Evolutionary conservation across 768 basidiomycete genomes (phyloP).

Genomic region (Kockovaella imperatae): DNA sequence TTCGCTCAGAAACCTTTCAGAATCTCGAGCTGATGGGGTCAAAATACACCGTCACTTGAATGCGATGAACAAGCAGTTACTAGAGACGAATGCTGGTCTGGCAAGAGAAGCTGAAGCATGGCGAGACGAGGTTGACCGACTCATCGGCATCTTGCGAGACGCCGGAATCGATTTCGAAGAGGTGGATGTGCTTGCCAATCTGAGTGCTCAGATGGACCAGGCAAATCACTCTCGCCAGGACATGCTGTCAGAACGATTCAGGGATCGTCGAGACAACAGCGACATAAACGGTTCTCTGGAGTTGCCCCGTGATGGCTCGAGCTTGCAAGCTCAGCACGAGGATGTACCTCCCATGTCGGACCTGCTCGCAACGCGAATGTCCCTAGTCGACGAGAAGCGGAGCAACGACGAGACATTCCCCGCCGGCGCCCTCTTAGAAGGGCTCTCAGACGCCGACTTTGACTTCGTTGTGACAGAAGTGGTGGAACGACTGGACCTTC

Average conservation of each 20-base stretch:
- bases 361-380: no score
- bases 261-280: no score
- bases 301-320: no score
- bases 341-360: no score
- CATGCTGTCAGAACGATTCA: no score
- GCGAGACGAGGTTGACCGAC: conserved; percentile 26
- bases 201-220: no score
- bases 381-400: no score
- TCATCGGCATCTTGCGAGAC: conserved; percentile 18
- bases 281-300: no score
- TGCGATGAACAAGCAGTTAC: conserved; percentile 40
- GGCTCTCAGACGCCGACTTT: conserved; percentile 11
- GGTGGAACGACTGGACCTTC: conserved; percentile 24
- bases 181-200: conserved; percentile 18
- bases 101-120: conserved; percentile 34
- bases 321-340: no score
- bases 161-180: conserved; percentile 30
- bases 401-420: no score
- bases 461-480: conserved; percentile 25
- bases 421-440: no score
- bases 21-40: conserved; percentile 34
- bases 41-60: conserved; percentile 43
- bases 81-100: conserved; percentile 34
- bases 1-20: conserved; percentile 18
- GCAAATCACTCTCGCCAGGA: no score